Base-by-base conservation (phyloP, 2,329 filamentous ascomycete genomes). In the Sphaerulina populicola region DNA sequence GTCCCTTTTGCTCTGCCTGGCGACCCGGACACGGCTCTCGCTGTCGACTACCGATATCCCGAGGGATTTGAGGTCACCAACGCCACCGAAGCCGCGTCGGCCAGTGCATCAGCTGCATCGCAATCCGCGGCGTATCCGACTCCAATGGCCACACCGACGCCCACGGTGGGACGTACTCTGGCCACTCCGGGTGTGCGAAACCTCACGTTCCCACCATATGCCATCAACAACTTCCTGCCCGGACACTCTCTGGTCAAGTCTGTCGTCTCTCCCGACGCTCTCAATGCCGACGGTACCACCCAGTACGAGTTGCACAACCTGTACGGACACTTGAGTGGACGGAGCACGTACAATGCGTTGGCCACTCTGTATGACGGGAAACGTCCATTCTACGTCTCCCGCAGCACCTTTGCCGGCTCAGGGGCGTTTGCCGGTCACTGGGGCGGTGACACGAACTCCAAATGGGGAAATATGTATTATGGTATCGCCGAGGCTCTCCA, bases 281-380 rank as follows among this genome's bases (percentile, higher is more conserved):
- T 59, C 3, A 60, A 64, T 54, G 56, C 54, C 12, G 60, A 64
- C 33, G 54, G 52, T 10, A 60, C 55, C 15, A 60, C 54, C 4
- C 61, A 64, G 52, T 63, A 64, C 43, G 58, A 61, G 27, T 52
- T 64, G 35, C 63, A 65, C 53, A 65, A 64, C 44, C 49, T 64
- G 8, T 64, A 59, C 49, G 62, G 62, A 14, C 54, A 59, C 46
- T 47, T 51, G 6, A 61, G 58, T 45, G 46, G 48, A 31, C 62
- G 62, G 41, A 59, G 60, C 5, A 64, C 62, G 0, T 64, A 64
- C 57, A 46, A 64, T 14, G 57, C 61, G 6, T 49, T 64, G 6
- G 51, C 57, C 8, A 44, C 47, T 11, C 45, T 62, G 10, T 62
- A 63, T 49, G 57, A 56, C 11, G 57, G 57, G 41, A 59, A 57